A percentile compares a stretch with the other conserved stretches of the same genome.
Evolutionary conservation across 106 monocot species (phyloP).

Genomic region (Acanthochlamys bracteata): DNA sequence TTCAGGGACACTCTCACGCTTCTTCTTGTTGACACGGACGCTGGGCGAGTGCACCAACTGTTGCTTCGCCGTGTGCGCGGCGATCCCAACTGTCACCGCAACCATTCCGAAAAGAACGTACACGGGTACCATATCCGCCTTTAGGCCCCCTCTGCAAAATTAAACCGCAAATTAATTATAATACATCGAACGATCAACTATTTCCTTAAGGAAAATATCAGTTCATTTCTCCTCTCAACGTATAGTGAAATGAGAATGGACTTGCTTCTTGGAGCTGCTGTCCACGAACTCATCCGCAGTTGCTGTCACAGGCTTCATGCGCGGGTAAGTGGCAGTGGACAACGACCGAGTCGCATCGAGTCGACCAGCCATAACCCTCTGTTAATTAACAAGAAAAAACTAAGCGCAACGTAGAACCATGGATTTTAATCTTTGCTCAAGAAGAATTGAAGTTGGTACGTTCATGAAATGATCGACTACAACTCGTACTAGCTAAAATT

Average conservation of each 20-base stretch:
- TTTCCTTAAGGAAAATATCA: not conserved
- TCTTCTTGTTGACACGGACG: constrained; percentile 23
- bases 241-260: not conserved
- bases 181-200: not conserved
- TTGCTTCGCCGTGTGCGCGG: constrained; percentile 9
- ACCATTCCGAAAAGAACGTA: constrained; percentile 21
- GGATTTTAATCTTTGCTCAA: no score
- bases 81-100: constrained; percentile 1
- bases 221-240: not conserved
- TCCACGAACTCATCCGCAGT: not conserved
- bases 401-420: not conserved
- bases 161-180: not conserved
- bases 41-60: constrained; percentile 17
- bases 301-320: not conserved
- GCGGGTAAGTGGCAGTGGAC: not conserved
- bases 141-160: not conserved
- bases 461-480: not conserved
- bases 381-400: not conserved
- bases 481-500: not conserved
- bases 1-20: constrained; percentile 16
- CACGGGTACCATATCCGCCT: constrained; percentile 5
- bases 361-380: not conserved
- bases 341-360: not conserved
- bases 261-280: not conserved
- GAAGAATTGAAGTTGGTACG: no score